These are phyloP conservation scores for Macrotyloma uniflorum DNA, from an alignment of 306 rosid species.

Conservation along the genomic window DNA sequence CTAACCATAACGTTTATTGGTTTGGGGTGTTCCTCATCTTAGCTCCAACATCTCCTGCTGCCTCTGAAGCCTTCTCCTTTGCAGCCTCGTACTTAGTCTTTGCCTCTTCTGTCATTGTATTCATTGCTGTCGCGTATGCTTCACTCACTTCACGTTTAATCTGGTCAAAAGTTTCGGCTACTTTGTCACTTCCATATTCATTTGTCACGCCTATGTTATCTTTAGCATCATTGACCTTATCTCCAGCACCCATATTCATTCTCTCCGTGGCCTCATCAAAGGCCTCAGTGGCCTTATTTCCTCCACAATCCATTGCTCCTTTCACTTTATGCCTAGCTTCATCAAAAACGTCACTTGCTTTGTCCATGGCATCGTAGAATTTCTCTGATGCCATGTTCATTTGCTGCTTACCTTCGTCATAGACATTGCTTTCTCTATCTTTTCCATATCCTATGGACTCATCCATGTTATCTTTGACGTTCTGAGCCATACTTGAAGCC, in stretches of 20 bases:
- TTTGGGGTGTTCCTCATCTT: constrained; percentile 49
- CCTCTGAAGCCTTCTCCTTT: constrained; percentile 65
- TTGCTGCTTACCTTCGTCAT: constrained; percentile 11
- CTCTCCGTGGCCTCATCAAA: constrained; percentile 28
- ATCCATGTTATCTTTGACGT: constrained; percentile 30
- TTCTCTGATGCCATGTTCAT: constrained; percentile 26
- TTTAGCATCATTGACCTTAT: constrained; percentile 31
- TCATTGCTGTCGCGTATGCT: constrained; percentile 35
- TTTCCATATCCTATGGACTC: neutral
- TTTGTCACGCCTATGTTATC: constrained; percentile 4
- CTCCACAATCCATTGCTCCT: constrained; percentile 27
- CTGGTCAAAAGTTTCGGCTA: constrained; percentile 44
- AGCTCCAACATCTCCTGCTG: constrained; percentile 61
- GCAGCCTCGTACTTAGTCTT: constrained; percentile 55
- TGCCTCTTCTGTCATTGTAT: constrained; percentile 40
- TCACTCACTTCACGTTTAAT: constrained; percentile 39
- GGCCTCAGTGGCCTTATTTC: constrained; percentile 1
- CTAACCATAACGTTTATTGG: constrained; percentile 34
- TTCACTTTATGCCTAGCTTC: neutral
- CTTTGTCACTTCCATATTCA: constrained; percentile 35
- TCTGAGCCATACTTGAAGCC: constrained; percentile 29
- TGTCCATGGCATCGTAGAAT: constrained; percentile 25
- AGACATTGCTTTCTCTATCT: neutral
- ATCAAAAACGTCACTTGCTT: constrained; percentile 30
- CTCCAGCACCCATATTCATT: constrained; percentile 20